Percentiles rank a stretch among this genome's conserved stretches.
phyloP scores from a whole-genome alignment of 2,329 filamentous ascomycete species.

The Ceratocystis papillata region DNA sequence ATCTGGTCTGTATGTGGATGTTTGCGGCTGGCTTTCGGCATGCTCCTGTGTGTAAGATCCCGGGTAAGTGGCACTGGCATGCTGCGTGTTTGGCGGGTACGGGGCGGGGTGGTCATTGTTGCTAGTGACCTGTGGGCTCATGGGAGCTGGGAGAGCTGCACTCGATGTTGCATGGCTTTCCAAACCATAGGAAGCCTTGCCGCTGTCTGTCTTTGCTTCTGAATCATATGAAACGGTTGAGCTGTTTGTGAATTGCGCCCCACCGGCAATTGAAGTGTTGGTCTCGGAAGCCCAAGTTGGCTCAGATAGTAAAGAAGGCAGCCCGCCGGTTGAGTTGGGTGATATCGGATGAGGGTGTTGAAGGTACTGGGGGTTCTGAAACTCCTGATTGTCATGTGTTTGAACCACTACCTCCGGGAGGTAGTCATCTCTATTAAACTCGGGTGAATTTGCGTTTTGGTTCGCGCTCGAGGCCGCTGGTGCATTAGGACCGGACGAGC shows the following conservation, averaged over 20 bases:
- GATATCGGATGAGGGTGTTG: background rate
- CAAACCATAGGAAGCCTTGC: background rate
- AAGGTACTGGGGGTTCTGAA: background rate
- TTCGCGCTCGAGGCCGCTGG: background rate
- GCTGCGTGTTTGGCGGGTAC: background rate
- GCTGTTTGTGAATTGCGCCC: background rate
- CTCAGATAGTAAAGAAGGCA: background rate
- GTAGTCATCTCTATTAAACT: background rate
- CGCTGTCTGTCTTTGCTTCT: background rate
- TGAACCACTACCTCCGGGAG: conserved; percentile 12
- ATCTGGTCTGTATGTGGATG: background rate
- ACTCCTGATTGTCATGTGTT: background rate
- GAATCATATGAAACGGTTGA: background rate
- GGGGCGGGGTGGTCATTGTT: background rate
- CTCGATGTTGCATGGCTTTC: background rate
- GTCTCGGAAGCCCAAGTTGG: background rate
- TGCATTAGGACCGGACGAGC: background rate
- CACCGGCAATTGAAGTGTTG: background rate
- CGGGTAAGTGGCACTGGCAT: background rate
- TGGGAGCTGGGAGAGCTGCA: background rate
- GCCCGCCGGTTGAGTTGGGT: background rate
- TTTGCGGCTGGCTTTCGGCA: background rate
- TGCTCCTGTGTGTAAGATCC: background rate
- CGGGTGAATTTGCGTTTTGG: background rate
- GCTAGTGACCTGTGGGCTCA: background rate